These are phyloP conservation scores for Citrullus colocynthis DNA, from an alignment of 306 rosid species.

Conservation along the genomic window DNA sequence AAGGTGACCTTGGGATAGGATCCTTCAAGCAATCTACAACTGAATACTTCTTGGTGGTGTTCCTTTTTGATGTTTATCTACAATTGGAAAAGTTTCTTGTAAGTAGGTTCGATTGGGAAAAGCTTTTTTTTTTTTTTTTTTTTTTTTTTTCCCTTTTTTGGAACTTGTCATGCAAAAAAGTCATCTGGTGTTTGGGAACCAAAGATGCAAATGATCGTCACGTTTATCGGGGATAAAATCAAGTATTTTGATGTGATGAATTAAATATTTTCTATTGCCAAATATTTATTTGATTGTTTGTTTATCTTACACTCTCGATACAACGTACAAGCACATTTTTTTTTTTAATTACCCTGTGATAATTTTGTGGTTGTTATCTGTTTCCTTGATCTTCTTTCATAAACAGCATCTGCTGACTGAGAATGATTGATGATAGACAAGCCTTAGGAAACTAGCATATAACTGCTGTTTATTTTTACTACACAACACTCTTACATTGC, in stretches of 20 bases:
- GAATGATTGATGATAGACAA: conserved; percentile 84
- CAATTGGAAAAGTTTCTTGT: too few species aligned
- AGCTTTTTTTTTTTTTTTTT: too few species aligned
- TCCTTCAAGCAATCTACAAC: too few species aligned
- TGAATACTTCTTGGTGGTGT: too few species aligned
- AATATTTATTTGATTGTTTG: neutral
- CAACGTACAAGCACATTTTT: neutral
- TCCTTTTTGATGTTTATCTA: too few species aligned
- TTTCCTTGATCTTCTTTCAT: neutral
- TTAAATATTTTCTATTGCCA: neutral
- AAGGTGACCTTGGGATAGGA: too few species aligned
- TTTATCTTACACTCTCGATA: neutral
- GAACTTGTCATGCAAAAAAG: neutral
- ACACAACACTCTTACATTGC: neutral
- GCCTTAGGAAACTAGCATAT: conserved; percentile 32
- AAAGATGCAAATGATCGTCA: neutral
- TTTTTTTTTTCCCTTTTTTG: neutral
- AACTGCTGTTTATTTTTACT: neutral
- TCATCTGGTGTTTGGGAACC: neutral
- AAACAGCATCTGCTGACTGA: conserved; percentile 44
- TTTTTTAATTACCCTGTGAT: neutral
- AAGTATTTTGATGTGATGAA: neutral
- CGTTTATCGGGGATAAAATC: neutral
- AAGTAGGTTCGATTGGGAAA: too few species aligned
- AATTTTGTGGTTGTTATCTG: neutral